Conservation (phyloP, 371 early-diverging fungal species). For the Funneliformis caledonium region DNA sequence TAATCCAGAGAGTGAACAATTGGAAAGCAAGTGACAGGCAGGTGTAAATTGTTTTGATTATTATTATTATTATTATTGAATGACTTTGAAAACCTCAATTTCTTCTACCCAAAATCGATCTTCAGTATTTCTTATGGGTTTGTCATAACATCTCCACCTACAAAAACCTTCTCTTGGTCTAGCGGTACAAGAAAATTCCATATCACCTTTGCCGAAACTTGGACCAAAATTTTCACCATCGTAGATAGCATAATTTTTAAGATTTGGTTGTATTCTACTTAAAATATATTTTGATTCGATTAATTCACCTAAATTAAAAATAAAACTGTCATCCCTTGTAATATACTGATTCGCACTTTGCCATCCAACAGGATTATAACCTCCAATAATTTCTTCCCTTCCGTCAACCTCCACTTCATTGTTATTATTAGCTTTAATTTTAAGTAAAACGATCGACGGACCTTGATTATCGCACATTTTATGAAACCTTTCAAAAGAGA, state of each 20-base stretch:
- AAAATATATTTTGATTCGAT: neutral
- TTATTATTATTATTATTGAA: neutral
- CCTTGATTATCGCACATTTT: constrained; percentile 27
- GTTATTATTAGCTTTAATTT: neutral
- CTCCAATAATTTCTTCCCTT: constrained; percentile 41
- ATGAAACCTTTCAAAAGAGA: constrained; percentile 21
- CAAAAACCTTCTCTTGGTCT: constrained; percentile 11
- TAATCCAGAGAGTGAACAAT: neutral
- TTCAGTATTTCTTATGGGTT: neutral
- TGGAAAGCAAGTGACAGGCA: neutral
- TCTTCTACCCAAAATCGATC: constrained; percentile 6
- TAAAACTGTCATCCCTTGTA: constrained; percentile 24
- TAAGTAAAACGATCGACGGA: constrained; percentile 23
- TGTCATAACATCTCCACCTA: constrained; percentile 5
- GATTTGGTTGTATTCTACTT: constrained; percentile 1
- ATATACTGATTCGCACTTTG: neutral
- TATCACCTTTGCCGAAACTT: constrained; percentile 25
- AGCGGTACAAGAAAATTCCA: neutral
- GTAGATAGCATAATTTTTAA: constrained; percentile 10
- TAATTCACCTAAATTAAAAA: constrained; percentile 18
- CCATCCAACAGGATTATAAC: constrained; percentile 41
- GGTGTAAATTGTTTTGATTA: neutral
- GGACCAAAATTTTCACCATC: constrained; percentile 27
- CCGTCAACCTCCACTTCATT: neutral
- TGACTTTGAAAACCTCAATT: constrained; percentile 31